Evolutionary conservation across 257 asterid species (phyloP).

Genomic region (Eucommia ulmoides): DNA sequence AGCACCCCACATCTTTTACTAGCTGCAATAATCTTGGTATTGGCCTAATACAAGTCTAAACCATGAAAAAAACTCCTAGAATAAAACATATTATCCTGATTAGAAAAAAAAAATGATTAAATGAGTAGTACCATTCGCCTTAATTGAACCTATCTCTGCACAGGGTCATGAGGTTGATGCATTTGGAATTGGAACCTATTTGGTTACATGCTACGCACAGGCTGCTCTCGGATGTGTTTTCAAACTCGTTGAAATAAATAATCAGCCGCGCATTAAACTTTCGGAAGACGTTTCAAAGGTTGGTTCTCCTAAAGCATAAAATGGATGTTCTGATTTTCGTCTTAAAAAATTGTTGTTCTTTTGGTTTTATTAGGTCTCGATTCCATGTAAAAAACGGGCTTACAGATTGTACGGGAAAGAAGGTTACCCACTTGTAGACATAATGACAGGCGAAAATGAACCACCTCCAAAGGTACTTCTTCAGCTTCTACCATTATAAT

Average conservation of each 20-base stretch:
- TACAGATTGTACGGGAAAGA: conserved; percentile 90
- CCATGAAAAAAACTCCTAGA: too few species aligned
- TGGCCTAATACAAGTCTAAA: too few species aligned
- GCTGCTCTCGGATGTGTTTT: conserved; percentile 95
- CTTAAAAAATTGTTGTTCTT: conserved; percentile 9
- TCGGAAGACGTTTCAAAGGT: conserved; percentile 98
- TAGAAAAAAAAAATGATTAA: too few species aligned
- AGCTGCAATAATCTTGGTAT: too few species aligned
- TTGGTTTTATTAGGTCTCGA: conserved; percentile 71
- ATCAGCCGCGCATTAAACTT: conserved; percentile 92
- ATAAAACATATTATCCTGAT: too few species aligned
- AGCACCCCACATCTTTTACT: too few species aligned
- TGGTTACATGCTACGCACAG: conserved; percentile 97
- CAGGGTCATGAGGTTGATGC: conserved; percentile 98
- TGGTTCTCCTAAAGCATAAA: conserved; percentile 13
- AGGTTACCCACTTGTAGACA: conserved; percentile 90
- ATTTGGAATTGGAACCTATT: conserved; percentile 90
- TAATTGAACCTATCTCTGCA: too few species aligned
- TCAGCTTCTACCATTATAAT: conserved; percentile 1
- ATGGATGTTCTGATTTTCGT: background rate
- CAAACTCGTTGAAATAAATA: conserved; percentile 88
- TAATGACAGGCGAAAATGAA: conserved; percentile 85
- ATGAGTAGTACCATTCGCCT: too few species aligned
- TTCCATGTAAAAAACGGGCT: conserved; percentile 95
- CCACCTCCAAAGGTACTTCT: conserved; percentile 75